Percentiles rank a stretch among this genome's conserved stretches.
phyloP scores from a whole-genome alignment of 2,329 filamentous ascomycete species.

The Aspergillus calidoustus region DNA sequence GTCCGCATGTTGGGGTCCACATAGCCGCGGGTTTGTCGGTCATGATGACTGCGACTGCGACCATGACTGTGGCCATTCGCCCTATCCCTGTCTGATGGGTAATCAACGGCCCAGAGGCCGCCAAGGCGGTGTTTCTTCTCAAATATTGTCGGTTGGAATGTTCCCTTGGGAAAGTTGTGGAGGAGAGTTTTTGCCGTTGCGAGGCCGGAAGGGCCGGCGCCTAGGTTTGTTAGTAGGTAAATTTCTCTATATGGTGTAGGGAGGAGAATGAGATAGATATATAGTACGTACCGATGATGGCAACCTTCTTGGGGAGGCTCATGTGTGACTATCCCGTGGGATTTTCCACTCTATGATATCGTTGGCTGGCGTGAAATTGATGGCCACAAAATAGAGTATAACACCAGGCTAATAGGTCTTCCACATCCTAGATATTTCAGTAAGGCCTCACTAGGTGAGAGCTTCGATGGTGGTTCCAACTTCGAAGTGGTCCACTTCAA shows the following conservation, averaged over 20 bases:
- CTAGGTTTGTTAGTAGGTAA: conserved; percentile 43
- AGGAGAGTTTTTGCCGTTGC: conserved; percentile 75
- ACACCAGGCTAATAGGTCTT: not conserved
- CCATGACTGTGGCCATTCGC: not conserved
- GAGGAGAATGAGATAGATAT: not conserved
- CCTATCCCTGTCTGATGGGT: conserved; percentile 49
- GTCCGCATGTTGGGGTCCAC: conserved; percentile 63
- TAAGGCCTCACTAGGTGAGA: not conserved
- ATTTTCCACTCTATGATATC: not conserved
- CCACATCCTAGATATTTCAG: not conserved
- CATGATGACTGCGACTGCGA: not conserved
- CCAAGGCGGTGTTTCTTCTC: conserved; percentile 70
- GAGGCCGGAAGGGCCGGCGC: conserved; percentile 70
- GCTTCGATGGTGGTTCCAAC: not conserved
- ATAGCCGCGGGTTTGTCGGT: not conserved
- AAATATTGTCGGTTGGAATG: conserved; percentile 72
- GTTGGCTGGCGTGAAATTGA: not conserved
- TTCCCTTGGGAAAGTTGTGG: conserved; percentile 56
- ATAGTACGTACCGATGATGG: conserved; percentile 54
- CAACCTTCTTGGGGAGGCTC: conserved; percentile 51
- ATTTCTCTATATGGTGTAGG: not conserved
- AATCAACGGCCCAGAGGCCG: conserved; percentile 74
- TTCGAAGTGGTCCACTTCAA: not conserved
- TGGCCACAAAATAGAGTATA: not conserved
- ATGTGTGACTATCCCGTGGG: conserved; percentile 7